phyloP scores from a whole-genome alignment of 169 alveolate species.

The Babesia gibsoni region DNA sequence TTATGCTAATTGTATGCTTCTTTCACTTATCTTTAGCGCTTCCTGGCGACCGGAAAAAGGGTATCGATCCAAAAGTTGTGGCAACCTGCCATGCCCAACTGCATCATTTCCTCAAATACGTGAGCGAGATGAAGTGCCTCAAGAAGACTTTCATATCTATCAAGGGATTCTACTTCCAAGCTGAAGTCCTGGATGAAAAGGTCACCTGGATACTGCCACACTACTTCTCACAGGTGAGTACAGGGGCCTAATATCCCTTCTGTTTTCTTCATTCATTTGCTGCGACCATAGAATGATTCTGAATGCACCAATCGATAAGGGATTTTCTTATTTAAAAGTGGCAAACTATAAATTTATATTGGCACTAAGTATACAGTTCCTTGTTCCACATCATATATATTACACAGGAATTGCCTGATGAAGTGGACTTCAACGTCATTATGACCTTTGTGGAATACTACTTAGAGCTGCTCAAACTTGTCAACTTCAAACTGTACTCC shows the following conservation, averaged over 20 bases:
- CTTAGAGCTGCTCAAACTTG: slow-evolving; percentile 57
- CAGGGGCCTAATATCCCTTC: too few species aligned
- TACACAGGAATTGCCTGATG: slow-evolving; percentile 82
- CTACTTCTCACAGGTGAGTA: slow-evolving; percentile 88
- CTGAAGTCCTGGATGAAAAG: slow-evolving; percentile 84
- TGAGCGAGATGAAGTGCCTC: slow-evolving; percentile 68
- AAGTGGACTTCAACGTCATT: slow-evolving; percentile 94
- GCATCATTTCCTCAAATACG: slow-evolving; percentile 48
- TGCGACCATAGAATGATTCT: too few species aligned
- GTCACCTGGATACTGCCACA: slow-evolving; percentile 98
- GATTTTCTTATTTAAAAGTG: too few species aligned
- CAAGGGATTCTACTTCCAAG: slow-evolving; percentile 98
- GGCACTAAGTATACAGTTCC: slow-evolving; percentile 5
- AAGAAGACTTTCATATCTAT: slow-evolving; percentile 91
- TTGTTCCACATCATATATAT: neutral
- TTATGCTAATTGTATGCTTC: slow-evolving; percentile 15
- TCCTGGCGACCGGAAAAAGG: slow-evolving; percentile 48
- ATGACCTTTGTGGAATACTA: slow-evolving; percentile 90
- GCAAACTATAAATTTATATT: neutral
- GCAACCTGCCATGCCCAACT: slow-evolving; percentile 32
- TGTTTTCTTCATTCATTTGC: slow-evolving; percentile 35
- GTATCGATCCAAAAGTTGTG: slow-evolving; percentile 35
- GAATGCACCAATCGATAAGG: neutral
- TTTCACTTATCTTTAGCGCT: slow-evolving; percentile 25
- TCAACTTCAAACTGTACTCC: slow-evolving; percentile 56